Evolutionary conservation across 2,329 filamentous ascomycete species (phyloP).

Genomic region (Colletotrichum endophyticum): DNA sequence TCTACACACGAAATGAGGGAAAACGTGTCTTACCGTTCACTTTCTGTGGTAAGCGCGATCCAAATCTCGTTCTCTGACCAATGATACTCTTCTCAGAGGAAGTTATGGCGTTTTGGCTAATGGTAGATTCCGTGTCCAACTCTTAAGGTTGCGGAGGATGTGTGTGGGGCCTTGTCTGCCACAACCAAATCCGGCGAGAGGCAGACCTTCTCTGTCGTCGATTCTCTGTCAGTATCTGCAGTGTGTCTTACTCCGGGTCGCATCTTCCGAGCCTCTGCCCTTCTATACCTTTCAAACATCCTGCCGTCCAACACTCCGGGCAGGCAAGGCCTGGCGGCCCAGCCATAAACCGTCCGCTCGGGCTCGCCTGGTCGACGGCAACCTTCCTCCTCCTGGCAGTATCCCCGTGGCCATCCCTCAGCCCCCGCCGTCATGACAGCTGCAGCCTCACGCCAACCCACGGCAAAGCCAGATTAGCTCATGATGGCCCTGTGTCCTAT

Average conservation of each 20-base stretch:
- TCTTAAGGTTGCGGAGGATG: neutral
- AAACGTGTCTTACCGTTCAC: neutral
- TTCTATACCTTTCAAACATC: neutral
- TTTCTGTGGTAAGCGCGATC: neutral
- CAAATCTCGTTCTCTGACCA: neutral
- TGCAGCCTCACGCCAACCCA: neutral
- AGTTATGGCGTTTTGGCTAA: neutral
- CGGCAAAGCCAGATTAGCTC: neutral
- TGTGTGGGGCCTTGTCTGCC: neutral
- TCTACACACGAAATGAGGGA: neutral
- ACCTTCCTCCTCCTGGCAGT: neutral
- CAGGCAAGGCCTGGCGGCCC: neutral
- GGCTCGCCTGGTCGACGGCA: neutral
- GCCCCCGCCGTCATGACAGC: constrained; percentile 18
- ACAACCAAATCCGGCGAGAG: constrained; percentile 5
- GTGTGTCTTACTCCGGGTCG: neutral
- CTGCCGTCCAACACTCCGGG: neutral
- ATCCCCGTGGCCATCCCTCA: neutral
- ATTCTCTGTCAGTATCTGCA: neutral
- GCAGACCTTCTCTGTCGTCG: neutral
- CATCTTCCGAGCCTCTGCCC: neutral
- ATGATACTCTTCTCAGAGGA: neutral
- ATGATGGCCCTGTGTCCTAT: neutral
- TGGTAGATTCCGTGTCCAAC: neutral
- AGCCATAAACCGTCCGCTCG: neutral